phyloP scores from a whole-genome alignment of 1,284 basidiomycete species.

The Boletellus sp. region DNA sequence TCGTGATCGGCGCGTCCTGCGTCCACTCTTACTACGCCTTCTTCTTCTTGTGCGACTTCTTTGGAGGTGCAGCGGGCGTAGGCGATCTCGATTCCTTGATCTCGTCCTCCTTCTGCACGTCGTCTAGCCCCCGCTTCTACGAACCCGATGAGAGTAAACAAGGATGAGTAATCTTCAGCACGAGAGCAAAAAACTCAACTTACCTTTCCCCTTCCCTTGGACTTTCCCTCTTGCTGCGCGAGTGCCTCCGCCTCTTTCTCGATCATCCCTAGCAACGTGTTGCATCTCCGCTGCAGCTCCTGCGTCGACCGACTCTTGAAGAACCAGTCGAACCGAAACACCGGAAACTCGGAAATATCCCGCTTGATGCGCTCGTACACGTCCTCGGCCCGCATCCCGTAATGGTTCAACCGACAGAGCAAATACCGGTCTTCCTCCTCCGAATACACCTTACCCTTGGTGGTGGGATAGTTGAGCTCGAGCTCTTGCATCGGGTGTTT shows the following conservation, averaged over 20 bases:
- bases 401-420: conserved; percentile 86
- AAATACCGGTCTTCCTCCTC: conserved; percentile 98
- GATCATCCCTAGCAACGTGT: conserved; percentile 86
- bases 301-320: conserved; percentile 93
- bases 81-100: conserved; percentile 55
- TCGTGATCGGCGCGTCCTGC: no score
- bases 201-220: conserved; percentile 64
- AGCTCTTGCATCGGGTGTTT: conserved; percentile 92
- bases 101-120: conserved; percentile 53
- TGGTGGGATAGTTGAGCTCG: conserved; percentile 90
- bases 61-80: conserved; percentile 45
- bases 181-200: conserved; percentile 14
- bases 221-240: conserved; percentile 64
- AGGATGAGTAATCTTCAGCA: neutral
- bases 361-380: conserved; percentile 95
- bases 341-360: conserved; percentile 92
- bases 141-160: neutral
- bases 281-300: conserved; percentile 88
- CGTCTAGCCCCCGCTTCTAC: neutral
- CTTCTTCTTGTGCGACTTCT: conserved; percentile 54
- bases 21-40: conserved; percentile 35
- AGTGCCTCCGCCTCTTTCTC: conserved; percentile 82
- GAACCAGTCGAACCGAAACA: conserved; percentile 99
- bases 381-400: conserved; percentile 90
- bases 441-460: conserved; percentile 93